These are phyloP conservation scores for Polytolypa hystricis DNA, from an alignment of 2,329 filamentous ascomycete species.

Conservation along the genomic window DNA sequence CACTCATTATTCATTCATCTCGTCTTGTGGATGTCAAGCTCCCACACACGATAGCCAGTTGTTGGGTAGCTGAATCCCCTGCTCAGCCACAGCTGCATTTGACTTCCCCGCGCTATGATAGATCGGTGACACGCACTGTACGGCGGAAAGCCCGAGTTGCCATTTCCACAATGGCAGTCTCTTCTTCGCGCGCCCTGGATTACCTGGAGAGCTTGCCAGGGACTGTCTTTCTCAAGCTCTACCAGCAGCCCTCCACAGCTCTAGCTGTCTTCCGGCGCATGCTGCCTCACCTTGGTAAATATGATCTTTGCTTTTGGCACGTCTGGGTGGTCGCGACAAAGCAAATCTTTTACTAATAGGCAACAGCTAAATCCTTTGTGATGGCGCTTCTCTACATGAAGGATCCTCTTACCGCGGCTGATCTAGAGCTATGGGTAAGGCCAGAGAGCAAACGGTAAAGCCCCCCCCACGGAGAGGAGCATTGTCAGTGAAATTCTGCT, in stretches of 20 bases:
- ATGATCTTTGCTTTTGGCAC: too few species aligned
- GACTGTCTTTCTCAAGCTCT: slow-evolving; percentile 80
- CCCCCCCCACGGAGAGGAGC: not conserved
- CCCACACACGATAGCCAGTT: not conserved
- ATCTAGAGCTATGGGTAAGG: slow-evolving; percentile 79
- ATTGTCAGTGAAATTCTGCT: slow-evolving; percentile 8
- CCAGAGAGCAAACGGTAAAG: slow-evolving; percentile 47
- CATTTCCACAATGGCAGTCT: slow-evolving; percentile 38
- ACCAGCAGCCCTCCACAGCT: slow-evolving; percentile 90
- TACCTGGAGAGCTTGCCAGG: slow-evolving; percentile 88
- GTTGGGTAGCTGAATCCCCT: too few species aligned
- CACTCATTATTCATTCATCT: too few species aligned
- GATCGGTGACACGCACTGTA: slow-evolving; percentile 8
- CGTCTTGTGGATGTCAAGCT: too few species aligned
- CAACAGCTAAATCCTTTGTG: slow-evolving; percentile 78
- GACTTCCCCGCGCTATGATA: slow-evolving; percentile 8
- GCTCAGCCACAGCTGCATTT: not conserved
- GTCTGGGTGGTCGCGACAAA: not conserved
- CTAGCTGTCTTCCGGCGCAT: slow-evolving; percentile 95
- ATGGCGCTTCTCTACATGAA: slow-evolving; percentile 93
- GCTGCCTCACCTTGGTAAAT: slow-evolving; percentile 73
- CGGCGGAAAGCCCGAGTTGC: slow-evolving; percentile 6
- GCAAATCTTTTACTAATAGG: slow-evolving; percentile 7
- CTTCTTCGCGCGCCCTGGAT: slow-evolving; percentile 59
- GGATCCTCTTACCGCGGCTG: slow-evolving; percentile 61